Conservation (phyloP, 306 rosid genomes). For the Cucurbita pepo region DNA sequence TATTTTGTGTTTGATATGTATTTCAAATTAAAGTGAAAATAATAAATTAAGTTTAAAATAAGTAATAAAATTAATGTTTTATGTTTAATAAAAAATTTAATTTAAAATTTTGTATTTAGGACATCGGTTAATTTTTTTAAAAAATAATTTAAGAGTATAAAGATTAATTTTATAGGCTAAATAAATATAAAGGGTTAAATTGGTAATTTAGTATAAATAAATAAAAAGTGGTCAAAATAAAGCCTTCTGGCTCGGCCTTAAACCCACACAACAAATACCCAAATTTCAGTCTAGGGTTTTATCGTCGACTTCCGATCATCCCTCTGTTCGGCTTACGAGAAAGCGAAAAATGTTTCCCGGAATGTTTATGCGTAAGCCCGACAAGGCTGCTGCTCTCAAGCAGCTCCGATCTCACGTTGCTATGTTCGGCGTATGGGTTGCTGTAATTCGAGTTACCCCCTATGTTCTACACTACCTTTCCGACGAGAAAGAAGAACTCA, state of each 20-base stretch:
- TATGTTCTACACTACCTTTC: constrained; percentile 53
- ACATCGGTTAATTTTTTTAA: too few species aligned
- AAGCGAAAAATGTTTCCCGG: constrained; percentile 60
- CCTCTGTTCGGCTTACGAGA: neutral
- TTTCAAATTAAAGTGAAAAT: too few species aligned
- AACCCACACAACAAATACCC: neutral
- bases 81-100: too few species aligned
- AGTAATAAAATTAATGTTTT: too few species aligned
- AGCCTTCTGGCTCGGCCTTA: neutral
- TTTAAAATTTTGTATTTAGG: too few species aligned
- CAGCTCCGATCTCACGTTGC: constrained; percentile 69
- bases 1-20: too few species aligned
- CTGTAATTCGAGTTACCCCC: constrained; percentile 64
- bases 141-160: too few species aligned
- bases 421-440: constrained; percentile 81
- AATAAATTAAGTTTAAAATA: too few species aligned
- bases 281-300: neutral
- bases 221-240: neutral
- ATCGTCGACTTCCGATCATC: neutral
- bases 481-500: constrained; percentile 66
- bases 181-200: too few species aligned
- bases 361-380: constrained; percentile 89
- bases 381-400: constrained; percentile 67
- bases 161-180: too few species aligned
- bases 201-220: too few species aligned